These are phyloP conservation scores for Eleusine coracana DNA, from an alignment of 176 grass and related monocot genomes.

Conservation along the genomic window DNA sequence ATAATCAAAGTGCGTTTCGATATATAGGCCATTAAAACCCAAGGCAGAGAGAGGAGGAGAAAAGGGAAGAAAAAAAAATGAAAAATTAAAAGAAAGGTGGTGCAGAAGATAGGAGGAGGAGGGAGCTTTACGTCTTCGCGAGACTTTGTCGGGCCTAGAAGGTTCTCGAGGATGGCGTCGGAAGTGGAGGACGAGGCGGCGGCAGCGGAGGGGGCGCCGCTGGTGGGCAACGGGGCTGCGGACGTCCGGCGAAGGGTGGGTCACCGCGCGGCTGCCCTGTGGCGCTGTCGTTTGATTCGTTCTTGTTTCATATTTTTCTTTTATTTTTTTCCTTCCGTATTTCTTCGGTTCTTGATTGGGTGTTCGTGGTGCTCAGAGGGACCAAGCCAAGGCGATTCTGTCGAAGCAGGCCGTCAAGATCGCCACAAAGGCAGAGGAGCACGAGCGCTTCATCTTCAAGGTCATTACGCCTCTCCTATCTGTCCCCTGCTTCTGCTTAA, in stretches of 20 bases:
- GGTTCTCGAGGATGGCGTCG: conserved; percentile 48
- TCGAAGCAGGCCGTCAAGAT: conserved; percentile 93
- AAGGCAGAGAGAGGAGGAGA: neutral
- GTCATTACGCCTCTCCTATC: conserved; percentile 39
- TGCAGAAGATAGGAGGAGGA: conserved; percentile 14
- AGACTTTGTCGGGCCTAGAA: conserved; percentile 34
- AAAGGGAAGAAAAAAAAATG: neutral
- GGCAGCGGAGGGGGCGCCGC: conserved; percentile 6
- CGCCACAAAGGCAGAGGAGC: conserved; percentile 85
- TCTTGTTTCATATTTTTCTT: neutral
- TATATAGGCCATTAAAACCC: conserved; percentile 7
- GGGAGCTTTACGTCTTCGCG: conserved; percentile 27
- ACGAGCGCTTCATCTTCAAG: conserved; percentile 86
- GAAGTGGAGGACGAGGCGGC: conserved; percentile 35
- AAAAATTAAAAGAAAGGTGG: conserved; percentile 24
- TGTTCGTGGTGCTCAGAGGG: conserved; percentile 48
- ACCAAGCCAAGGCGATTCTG: conserved; percentile 82
- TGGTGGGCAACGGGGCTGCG: conserved; percentile 35
- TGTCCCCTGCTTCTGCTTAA: neutral
- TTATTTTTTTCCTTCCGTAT: neutral
- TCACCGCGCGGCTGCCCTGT: neutral
- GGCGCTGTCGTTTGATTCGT: neutral
- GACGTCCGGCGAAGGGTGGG: conserved; percentile 50
- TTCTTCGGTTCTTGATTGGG: neutral
- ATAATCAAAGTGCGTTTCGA: neutral